Evolutionary conservation across 2,329 filamentous ascomycete species (phyloP).

Genomic region (Alternaria incomplexa): DNA sequence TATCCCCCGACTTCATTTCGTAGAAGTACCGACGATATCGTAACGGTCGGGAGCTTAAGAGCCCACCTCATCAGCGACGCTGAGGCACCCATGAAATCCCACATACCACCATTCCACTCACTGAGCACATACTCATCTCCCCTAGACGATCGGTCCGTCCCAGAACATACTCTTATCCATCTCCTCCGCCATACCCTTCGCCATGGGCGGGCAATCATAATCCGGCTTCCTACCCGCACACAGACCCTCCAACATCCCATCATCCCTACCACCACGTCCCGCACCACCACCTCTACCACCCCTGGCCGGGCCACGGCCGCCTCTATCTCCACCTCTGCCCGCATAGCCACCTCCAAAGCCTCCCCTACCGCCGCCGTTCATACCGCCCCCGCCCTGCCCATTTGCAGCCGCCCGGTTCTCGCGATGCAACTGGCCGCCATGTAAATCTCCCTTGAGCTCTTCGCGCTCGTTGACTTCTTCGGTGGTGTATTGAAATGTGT

Average conservation of each 20-base stretch:
- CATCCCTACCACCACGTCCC: conserved; percentile 1
- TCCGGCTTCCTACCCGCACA: conserved; percentile 31
- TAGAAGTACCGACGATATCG: not conserved
- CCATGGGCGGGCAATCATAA: conserved; percentile 24
- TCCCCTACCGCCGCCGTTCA: not conserved
- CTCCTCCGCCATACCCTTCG: conserved; percentile 40
- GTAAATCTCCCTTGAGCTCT: conserved; percentile 44
- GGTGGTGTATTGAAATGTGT: conserved; percentile 33
- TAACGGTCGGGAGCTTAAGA: not conserved
- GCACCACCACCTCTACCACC: conserved; percentile 4
- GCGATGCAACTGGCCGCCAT: conserved; percentile 44
- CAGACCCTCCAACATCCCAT: conserved; percentile 6
- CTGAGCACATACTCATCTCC: not conserved
- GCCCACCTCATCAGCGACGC: not conserved
- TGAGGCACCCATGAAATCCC: not conserved
- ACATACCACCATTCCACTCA: not conserved
- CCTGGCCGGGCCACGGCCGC: not conserved
- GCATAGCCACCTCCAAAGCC: not conserved
- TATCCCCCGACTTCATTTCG: not conserved
- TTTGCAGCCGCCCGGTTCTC: conserved; percentile 33
- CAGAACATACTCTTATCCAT: conserved; percentile 39
- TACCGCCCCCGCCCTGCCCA: not conserved
- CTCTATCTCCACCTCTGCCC: not conserved
- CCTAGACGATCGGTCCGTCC: conserved; percentile 30
- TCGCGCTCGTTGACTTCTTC: conserved; percentile 32